A percentile compares a stretch with the other conserved stretches of the same genome.
These are phyloP conservation scores for Fomitopsis pinicola DNA, from an alignment of 1,284 basidiomycete species.

Conservation along the genomic window DNA sequence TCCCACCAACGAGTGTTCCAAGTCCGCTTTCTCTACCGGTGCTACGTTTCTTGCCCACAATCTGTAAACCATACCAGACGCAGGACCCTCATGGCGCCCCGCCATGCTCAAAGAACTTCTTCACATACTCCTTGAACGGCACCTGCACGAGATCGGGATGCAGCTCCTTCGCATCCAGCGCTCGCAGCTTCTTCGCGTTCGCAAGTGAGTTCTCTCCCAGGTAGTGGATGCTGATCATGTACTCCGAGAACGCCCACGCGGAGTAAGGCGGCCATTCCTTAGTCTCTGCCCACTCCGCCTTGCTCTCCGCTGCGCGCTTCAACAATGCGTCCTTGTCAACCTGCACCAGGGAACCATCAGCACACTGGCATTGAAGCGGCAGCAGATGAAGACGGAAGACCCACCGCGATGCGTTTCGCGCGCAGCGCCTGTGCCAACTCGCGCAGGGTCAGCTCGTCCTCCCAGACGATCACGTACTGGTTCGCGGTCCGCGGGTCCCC, in stretches of 20 bases:
- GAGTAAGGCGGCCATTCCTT: neutral
- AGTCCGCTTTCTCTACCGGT: too few relatives aligned
- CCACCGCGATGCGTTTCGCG: conserved; percentile 4
- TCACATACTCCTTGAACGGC: conserved; percentile 16
- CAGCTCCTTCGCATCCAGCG: conserved; percentile 20
- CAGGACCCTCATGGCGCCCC: too few relatives aligned
- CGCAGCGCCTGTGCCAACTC: conserved; percentile 11
- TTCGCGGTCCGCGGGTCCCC: conserved; percentile 23
- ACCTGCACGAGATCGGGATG: conserved; percentile 18
- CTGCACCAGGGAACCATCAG: neutral
- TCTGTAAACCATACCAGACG: too few relatives aligned
- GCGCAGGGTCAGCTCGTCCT: conserved; percentile 18
- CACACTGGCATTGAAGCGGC: too few relatives aligned
- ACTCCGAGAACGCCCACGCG: conserved; percentile 8
- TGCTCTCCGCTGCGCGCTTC: neutral
- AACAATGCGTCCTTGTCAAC: conserved; percentile 7
- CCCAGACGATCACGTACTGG: conserved; percentile 24
- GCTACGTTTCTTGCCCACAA: too few relatives aligned
- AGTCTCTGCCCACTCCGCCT: conserved; percentile 1
- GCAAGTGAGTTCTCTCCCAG: conserved; percentile 20
- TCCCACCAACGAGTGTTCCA: too few relatives aligned
- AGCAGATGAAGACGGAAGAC: too few relatives aligned
- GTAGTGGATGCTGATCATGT: conserved; percentile 17
- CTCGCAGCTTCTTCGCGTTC: conserved; percentile 19
- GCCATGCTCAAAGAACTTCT: conserved; percentile 4